phyloP scores from a whole-genome alignment of 2,329 filamentous ascomycete species.

The Fusarium nodosum region DNA sequence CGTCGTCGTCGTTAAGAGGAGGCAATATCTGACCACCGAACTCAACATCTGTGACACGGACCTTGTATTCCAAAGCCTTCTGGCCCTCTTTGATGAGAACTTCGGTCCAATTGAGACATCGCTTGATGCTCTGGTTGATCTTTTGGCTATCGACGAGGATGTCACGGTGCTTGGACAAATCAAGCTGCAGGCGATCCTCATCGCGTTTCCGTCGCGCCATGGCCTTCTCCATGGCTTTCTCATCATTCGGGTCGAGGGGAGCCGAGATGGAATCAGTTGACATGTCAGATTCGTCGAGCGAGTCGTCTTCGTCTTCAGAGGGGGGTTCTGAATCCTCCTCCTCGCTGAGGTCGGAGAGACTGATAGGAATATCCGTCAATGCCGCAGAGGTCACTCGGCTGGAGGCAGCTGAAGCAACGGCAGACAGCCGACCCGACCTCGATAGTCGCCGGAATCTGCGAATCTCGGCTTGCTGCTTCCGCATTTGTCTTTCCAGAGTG shows the following conservation, averaged over 20 bases:
- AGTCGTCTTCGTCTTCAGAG: conserved; percentile 61
- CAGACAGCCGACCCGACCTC: conserved; percentile 78
- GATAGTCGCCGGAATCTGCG: conserved; percentile 89
- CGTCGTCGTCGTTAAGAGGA: conserved; percentile 55
- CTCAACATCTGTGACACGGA: conserved; percentile 82
- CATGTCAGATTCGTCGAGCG: conserved; percentile 66
- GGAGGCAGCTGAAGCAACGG: conserved; percentile 66
- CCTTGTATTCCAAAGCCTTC: conserved; percentile 86
- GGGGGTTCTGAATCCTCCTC: conserved; percentile 53
- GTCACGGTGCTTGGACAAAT: conserved; percentile 90
- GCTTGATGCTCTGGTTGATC: conserved; percentile 93
- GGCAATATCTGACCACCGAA: conserved; percentile 84
- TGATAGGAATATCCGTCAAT: conserved; percentile 59
- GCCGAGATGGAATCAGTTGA: conserved; percentile 56
- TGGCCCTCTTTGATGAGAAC: conserved; percentile 89
- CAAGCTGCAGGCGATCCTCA: conserved; percentile 84
- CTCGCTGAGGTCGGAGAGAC: conserved; percentile 64
- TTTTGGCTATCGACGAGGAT: conserved; percentile 91
- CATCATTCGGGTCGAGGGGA: conserved; percentile 57
- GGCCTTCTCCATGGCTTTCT: conserved; percentile 48
- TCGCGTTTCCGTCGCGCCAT: conserved; percentile 74
- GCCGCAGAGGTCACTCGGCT: conserved; percentile 61
- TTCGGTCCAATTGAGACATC: conserved; percentile 91
- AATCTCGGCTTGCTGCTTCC: conserved; percentile 90
- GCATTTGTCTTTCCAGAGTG: conserved; percentile 89